Evolutionary conservation across 2,329 filamentous ascomycete genomes (phyloP), one percentile per base, ranked within the genome.

Genomic region (Alternaria hordeiaustralica): DNA sequence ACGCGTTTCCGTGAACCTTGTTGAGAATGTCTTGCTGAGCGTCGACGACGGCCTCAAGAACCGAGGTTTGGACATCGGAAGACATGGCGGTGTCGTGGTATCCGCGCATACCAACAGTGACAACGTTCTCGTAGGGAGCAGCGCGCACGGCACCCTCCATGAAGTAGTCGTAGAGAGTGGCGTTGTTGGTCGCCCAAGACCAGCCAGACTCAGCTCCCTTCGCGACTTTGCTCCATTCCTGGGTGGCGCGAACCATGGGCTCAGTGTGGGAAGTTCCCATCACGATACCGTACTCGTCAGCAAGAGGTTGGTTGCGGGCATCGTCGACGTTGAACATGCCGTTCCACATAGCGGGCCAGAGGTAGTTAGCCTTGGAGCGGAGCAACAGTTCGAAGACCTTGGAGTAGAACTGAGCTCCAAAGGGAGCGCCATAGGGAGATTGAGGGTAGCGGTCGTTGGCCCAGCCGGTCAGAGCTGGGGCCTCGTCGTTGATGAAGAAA

Each of bases 261-360:
- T 93, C 91, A 1, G 88, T 92, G 77, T 93, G 91, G 10, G 88
- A 91, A 8, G 88, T 90, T 4, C 90, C 90, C 75, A 93, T 87
- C 1, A 93, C 90, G 60, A 93, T 87, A 44, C 89, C 90, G 74
- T 88, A 93, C n/a, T 89, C 89, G 70, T 93, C 89, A 0, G 90
- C 89, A 6, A 92, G 84, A 0, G 88, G 87, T 73, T 92, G 89
- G 69, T 89, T 93, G 28, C 85, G 83, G 3, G 87, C 83, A 72
- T 93, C 91, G 64, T 93, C 91, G 2, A 92, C 86, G 72, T 89
- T 88, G 72, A 93, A 91, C 84, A 92, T 92, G 66, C 85, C 87
- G 6, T 85, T 87, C 91, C 90, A 93, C 75, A 88, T 83, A 1
- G 90, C 86, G 0, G 91, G 91, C 91, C 91, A 93, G 54, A 93